Evolutionary conservation across 768 basidiomycete species (phyloP).

Genomic region (Amanita brunnescens): DNA sequence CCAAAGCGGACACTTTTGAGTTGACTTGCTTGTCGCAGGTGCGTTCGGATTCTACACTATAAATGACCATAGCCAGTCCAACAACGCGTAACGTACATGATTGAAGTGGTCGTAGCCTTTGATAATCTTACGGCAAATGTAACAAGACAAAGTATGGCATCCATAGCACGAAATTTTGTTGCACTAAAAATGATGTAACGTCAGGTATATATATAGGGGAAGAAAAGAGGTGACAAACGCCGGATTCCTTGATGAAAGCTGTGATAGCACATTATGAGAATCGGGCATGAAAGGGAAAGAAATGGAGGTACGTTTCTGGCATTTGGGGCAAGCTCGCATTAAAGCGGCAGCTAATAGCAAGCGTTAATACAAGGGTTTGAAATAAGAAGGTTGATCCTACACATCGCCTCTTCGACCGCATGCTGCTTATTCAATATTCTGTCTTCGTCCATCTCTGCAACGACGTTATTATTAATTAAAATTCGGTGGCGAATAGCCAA

Average conservation of each 20-base stretch:
- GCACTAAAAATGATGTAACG: constrained; percentile 40
- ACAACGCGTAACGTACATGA: background rate
- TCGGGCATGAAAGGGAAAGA: background rate
- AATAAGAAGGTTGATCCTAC: constrained; percentile 27
- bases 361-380: background rate
- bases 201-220: background rate
- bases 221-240: constrained; percentile 38
- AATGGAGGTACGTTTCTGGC: constrained; percentile 53
- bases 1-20: constrained; percentile 57
- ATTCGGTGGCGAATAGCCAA: constrained; percentile 15
- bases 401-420: constrained; percentile 89
- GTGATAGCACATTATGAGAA: constrained; percentile 6
- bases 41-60: constrained; percentile 2
- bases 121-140: constrained; percentile 71
- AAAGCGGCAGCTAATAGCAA: constrained; percentile 54
- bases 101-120: constrained; percentile 72
- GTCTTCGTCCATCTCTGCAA: constrained; percentile 66
- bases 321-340: constrained; percentile 85
- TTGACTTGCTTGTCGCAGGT: constrained; percentile 16
- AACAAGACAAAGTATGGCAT: constrained; percentile 72
- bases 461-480: background rate
- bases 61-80: constrained; percentile 8
- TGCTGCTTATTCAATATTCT: constrained; percentile 68
- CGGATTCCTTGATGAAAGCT: constrained; percentile 76
- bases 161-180: constrained; percentile 86